These are phyloP conservation scores for Venturia asperata DNA, from an alignment of 2,329 filamentous ascomycete genomes.

Conservation along the genomic window DNA sequence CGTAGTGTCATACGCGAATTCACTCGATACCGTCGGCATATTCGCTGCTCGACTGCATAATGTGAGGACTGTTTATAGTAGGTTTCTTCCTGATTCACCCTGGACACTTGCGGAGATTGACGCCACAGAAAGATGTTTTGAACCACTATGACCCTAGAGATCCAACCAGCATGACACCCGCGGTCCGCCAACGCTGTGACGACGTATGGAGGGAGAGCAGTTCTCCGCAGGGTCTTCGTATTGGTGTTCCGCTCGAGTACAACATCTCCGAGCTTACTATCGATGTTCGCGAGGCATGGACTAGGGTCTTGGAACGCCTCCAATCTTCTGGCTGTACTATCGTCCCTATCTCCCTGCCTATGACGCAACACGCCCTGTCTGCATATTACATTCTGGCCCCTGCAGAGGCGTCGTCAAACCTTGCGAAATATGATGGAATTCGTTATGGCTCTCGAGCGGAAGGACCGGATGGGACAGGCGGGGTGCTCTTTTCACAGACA, in stretches of 20 bases:
- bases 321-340: constrained; percentile 61
- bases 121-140: constrained; percentile 29
- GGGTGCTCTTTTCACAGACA: constrained; percentile 29
- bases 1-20: constrained; percentile 87
- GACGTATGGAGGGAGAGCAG: constrained; percentile 19
- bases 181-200: constrained; percentile 45
- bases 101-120: neutral
- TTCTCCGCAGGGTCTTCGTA: constrained; percentile 23
- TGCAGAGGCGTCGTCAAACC: constrained; percentile 89
- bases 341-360: constrained; percentile 70
- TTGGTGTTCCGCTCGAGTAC: constrained; percentile 67
- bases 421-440: constrained; percentile 96
- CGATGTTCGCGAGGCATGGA: constrained; percentile 64
- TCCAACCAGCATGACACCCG: constrained; percentile 60
- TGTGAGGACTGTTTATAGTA: neutral
- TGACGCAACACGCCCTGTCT: constrained; percentile 76
- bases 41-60: constrained; percentile 40
- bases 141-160: constrained; percentile 60
- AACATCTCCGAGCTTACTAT: constrained; percentile 76
- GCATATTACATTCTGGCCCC: constrained; percentile 95
- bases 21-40: constrained; percentile 81
- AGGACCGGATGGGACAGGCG: constrained; percentile 50
- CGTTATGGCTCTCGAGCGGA: constrained; percentile 64
- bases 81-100: neutral
- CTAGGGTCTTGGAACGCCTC: constrained; percentile 52